Conservation (phyloP, 495 filamentous ascomycete species). For the Bacidia gigantensis region DNA sequence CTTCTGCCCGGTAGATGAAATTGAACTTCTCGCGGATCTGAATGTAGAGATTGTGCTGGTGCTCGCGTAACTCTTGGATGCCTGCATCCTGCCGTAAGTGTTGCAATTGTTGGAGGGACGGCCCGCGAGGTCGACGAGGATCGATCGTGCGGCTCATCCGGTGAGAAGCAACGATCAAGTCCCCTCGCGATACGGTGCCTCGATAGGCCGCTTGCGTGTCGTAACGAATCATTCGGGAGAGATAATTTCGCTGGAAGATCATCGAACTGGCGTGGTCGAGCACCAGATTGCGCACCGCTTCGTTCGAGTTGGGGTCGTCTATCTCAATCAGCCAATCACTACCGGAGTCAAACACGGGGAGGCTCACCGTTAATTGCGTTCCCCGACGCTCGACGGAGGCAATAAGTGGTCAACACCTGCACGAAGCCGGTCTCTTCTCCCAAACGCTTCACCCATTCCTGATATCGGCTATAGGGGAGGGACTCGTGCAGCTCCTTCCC, state of each 20-base stretch:
- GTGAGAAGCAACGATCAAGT: conserved; percentile 10
- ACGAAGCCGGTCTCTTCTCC: conserved; percentile 9
- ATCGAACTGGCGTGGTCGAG: conserved; percentile 10
- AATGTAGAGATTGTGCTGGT: background rate
- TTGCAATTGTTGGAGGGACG: background rate
- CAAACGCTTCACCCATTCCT: conserved; percentile 4
- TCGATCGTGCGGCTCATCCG: conserved; percentile 8
- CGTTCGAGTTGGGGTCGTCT: conserved; percentile 15
- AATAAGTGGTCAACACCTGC: conserved; percentile 13
- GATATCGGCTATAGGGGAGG: background rate
- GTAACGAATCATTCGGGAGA: conserved; percentile 15
- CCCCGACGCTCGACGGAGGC: conserved; percentile 6
- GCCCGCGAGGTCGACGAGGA: conserved; percentile 1
- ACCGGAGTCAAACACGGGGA: background rate
- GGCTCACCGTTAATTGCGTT: conserved; percentile 14
- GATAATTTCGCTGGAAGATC: conserved; percentile 16
- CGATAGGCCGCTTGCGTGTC: conserved; percentile 12
- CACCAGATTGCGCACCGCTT: conserved; percentile 10
- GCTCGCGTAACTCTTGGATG: conserved; percentile 6
- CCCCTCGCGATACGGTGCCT: conserved; percentile 4
- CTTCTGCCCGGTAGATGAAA: conserved; percentile 8
- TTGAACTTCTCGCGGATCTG: conserved; percentile 7
- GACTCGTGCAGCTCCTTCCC: background rate
- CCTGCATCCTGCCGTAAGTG: conserved; percentile 2
- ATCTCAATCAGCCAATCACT: background rate